These are phyloP conservation scores for Tylopilus sp. DNA, from an alignment of 1,284 basidiomycete species.

Conservation along the genomic window DNA sequence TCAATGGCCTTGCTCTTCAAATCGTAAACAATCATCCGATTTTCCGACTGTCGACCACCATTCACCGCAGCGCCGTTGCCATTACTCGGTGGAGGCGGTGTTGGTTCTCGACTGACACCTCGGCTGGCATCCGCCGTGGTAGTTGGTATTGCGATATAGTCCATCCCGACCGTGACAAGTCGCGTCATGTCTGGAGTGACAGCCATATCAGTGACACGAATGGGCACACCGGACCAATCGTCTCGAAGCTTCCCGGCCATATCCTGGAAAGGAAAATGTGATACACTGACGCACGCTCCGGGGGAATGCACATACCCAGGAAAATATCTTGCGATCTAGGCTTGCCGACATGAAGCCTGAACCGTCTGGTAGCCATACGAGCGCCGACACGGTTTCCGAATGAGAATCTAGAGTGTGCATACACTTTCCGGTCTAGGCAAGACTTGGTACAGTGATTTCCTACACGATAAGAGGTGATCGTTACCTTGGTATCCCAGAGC, in stretches of 20 bases:
- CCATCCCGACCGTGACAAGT: constrained; percentile 82
- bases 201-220: constrained; percentile 85
- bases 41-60: constrained; percentile 46
- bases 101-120: constrained; percentile 37
- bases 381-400: constrained; percentile 80
- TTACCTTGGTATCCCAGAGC: constrained; percentile 84
- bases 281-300: constrained; percentile 8
- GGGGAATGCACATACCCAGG: constrained; percentile 67
- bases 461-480: constrained; percentile 10
- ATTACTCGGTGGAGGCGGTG: constrained; percentile 37
- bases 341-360: constrained; percentile 89
- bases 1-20: constrained; percentile 62
- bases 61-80: constrained; percentile 39
- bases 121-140: constrained; percentile 33
- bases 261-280: constrained; percentile 50
- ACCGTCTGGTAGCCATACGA: constrained; percentile 88
- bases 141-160: constrained; percentile 36
- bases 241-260: constrained; percentile 69
- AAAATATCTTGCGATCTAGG: constrained; percentile 83
- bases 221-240: constrained; percentile 71
- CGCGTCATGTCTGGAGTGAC: constrained; percentile 84
- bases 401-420: constrained; percentile 70
- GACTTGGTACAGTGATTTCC: not conserved
- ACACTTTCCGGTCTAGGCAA: constrained; percentile 65
- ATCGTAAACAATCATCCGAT: constrained; percentile 76